Conservation (phyloP, 2,329 filamentous ascomycete genomes). For the Septoria linicola region DNA sequence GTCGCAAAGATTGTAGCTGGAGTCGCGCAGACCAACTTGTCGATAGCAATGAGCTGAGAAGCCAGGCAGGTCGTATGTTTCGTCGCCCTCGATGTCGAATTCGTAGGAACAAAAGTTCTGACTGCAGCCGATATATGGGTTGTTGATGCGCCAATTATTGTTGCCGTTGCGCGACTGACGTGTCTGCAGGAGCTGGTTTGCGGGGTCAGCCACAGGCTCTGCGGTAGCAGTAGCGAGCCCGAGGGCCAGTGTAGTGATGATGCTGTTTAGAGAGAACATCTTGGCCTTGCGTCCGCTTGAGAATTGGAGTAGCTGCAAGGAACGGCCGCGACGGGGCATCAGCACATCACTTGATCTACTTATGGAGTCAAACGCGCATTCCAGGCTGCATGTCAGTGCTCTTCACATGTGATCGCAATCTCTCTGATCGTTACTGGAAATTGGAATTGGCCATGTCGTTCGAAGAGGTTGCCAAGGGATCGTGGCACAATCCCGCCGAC, state of each 20-base stretch:
- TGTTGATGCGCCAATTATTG: background rate
- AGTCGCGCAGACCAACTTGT: background rate
- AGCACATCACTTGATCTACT: no score
- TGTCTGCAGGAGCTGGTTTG: background rate
- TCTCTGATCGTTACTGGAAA: no score
- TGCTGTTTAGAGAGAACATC: no score
- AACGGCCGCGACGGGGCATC: no score
- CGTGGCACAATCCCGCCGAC: no score
- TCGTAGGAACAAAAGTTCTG: slow-evolving; percentile 2
- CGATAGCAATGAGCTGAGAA: background rate
- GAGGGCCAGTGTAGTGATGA: background rate
- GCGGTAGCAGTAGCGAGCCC: background rate
- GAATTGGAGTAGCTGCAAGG: no score
- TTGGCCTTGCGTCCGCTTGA: no score
- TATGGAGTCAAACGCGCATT: no score
- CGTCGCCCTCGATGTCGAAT: background rate
- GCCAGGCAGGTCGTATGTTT: background rate
- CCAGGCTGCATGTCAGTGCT: no score
- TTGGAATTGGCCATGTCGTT: no score
- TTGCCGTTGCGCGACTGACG: background rate
- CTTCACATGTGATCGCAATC: no score
- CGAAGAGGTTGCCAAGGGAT: no score
- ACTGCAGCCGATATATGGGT: slow-evolving; percentile 7
- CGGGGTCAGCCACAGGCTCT: background rate
- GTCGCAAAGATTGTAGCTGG: background rate